Base-by-base conservation (phyloP, 164 flowering plant species). In the Piper longum region DNA sequence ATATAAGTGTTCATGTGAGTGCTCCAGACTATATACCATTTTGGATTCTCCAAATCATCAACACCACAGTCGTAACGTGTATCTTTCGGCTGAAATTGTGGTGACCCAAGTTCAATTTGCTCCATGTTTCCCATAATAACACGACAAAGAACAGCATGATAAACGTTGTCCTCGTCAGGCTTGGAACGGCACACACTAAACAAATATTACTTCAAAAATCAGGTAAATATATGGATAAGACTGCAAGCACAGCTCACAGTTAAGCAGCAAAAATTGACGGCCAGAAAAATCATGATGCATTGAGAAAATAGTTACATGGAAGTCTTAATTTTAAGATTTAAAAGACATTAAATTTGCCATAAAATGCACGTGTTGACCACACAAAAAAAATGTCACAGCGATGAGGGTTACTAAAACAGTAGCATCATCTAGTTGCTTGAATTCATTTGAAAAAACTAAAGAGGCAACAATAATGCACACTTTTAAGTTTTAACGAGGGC, bases 121-220 rank as follows among this genome's bases (percentile, higher is more conserved):
- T 85, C 90, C 41, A 75, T 68, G 18, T 69, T 83, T 1, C 95
- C 91, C 68, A 83, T 48, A 61, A 85, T 66, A 42, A 85, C 84
- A 19, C 82, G 80, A 61, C 88, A 83, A 12, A 87, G 63, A 8
- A 85, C 43, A 3, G 79, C 57, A 73, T 85, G 84, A 61, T 66
- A 75, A 56, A 74, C 77, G 1, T 81, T 85, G 65, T 79, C 74
- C 2, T 63, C 75, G 65, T 79, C 85, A 0, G 63, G 67, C 62
- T 76, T 80, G 3, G 77, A 65, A 3, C 59, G 12, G 69, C 71
- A 56, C 44, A 72, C 79, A 83, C 88, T 83, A 68, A 36, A 60
- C 63, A n/a, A 48, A 48, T 9, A 8, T 9, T 48, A 2, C 4
- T 48, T 48, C 14, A 9, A 48, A 48, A 14, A 14, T 14, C 9